Evolutionary conservation across 108 stramenopile genomes (phyloP), one percentile per base, ranked within the genome.

Genomic region (Aurantiochytrium sp.): DNA sequence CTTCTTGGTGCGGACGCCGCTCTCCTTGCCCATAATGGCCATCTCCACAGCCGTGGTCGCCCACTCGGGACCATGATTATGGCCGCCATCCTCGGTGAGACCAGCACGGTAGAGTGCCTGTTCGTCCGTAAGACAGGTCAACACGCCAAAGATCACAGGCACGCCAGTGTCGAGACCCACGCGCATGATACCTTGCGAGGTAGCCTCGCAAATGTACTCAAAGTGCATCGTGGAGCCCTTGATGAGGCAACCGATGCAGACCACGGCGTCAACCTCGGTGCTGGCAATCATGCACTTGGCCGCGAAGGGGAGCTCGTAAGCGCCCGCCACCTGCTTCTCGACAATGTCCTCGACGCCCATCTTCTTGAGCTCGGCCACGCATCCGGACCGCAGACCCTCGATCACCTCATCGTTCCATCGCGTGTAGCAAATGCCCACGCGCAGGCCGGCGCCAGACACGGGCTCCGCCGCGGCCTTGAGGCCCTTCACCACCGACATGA

Each of bases 151-250:
- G 44, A 98, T 94, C 87, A 95, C 89, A 2, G 98, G 98, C 5
- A 92, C 92, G 35, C 88, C 88, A 1, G 97, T 97, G 87, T 95
- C 93, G 72, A 98, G 90, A 47, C 94, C 95, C 18, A 98, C 98
- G 90, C 94, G 95, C 98, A 98, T 99, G 87, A 99, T 92, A 19
- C 98, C 99, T 87, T 93, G 93, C 59, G 97, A 89, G 14, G 96
- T 96, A 59, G 98, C 95, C 44, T 97, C 96, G 72, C 95, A 93
- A 92, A 99, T 99, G 93, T 98, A 98, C 94, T 99, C 99, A 90
- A 98, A 99, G 91, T 99, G 99, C 93, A 96, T 94, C 35, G 99
- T 99, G 29, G 98, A 98, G 5, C 99, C 99, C 93, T 99, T 99
- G 94, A 99, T 97, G 58, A 99, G 92, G 19, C 97, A 97, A 10